Base-by-base conservation (phyloP, 768 basidiomycete species). In the Arthromyces matolae region DNA sequence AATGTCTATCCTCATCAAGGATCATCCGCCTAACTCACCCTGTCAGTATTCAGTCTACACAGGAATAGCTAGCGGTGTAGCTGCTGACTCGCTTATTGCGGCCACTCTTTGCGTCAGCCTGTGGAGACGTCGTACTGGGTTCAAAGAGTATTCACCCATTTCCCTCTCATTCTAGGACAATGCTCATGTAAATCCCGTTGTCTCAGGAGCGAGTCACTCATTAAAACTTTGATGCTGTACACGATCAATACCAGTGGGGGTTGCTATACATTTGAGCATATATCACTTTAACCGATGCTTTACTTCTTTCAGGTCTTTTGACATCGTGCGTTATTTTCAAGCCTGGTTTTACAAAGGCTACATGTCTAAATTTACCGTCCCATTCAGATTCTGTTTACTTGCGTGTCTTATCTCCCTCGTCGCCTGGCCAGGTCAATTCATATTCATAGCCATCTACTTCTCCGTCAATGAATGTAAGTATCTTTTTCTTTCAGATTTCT, bases 241-340 rank as follows among this genome's bases (percentile, higher is more conserved):
- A 66, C 71, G n/a, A 66, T 80, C 43, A 78, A 76, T 51, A 77
- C 76, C 51, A 67, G 76, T 77, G 47, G 42, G 71, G 22, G 6
- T 35, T 2, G 20, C 2, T 4, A 18, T 7, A 22, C 18, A 10
- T 4, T 20, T 31, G 27, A 24, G 20, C 22, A 6, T 1, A 8
- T 2, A 19, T 14, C 3, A n/a, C 1, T 39, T 20, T 40, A 19
- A 44, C 13, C 0, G n/a, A n/a, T 23, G 10, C n/a, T n/a, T n/a
- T n/a, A n/a, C 7, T 4, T 33, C 9, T 33, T 27, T 24, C 18
- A 68, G 64, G 68, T 42, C 52, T 67, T 18, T 55, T 70, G 27
- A 70, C 68, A 2, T 64, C 61, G 67, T 70, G 56, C 44, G 20
- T 37, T 47, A 22, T 8, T 9, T 16, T 23, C 25, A 16, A 1